Evolutionary conservation across 2,329 filamentous ascomycete species (phyloP).

Genomic region (Peltaster fructicola): DNA sequence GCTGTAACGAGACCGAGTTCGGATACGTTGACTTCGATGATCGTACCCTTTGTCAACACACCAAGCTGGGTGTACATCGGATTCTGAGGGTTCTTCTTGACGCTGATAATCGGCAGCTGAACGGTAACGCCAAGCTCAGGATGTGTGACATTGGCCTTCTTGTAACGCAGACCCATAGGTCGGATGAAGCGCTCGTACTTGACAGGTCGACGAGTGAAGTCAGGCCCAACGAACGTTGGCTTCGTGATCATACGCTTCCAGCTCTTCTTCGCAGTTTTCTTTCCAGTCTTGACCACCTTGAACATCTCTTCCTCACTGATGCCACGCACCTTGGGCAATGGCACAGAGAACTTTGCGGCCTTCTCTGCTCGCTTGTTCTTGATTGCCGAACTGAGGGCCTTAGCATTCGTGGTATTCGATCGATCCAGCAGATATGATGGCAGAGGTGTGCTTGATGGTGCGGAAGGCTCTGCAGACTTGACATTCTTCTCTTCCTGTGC

Average conservation of each 20-base stretch:
- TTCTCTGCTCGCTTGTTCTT: constrained; percentile 93
- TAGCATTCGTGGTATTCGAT: constrained; percentile 46
- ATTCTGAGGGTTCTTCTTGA: constrained; percentile 77
- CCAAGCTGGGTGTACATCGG: constrained; percentile 85
- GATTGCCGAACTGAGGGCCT: constrained; percentile 67
- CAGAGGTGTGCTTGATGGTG: constrained; percentile 64
- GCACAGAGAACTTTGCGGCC: constrained; percentile 82
- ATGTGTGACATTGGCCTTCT: constrained; percentile 53
- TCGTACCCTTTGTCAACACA: constrained; percentile 70
- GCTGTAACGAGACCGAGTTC: constrained; percentile 85
- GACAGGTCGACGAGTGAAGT: constrained; percentile 67
- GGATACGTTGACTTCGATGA: constrained; percentile 81
- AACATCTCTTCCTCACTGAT: constrained; percentile 97
- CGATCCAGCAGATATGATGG: constrained; percentile 90
- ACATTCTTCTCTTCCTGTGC: constrained; percentile 92
- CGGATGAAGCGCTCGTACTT: constrained; percentile 48
- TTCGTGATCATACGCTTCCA: constrained; percentile 54
- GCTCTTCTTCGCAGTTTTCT: constrained; percentile 77
- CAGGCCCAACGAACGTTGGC: constrained; percentile 76
- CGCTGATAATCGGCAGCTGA: constrained; percentile 46
- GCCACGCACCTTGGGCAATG: constrained; percentile 81
- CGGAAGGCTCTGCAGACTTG: constrained; percentile 62
- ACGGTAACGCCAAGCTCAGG: constrained; percentile 75
- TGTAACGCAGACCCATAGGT: constrained; percentile 57
- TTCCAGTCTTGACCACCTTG: constrained; percentile 87